Percentiles rank a stretch among this genome's conserved stretches.
Evolutionary conservation across 1,284 basidiomycete species (phyloP).

Genomic region (Trichosporon coremiiforme): DNA sequence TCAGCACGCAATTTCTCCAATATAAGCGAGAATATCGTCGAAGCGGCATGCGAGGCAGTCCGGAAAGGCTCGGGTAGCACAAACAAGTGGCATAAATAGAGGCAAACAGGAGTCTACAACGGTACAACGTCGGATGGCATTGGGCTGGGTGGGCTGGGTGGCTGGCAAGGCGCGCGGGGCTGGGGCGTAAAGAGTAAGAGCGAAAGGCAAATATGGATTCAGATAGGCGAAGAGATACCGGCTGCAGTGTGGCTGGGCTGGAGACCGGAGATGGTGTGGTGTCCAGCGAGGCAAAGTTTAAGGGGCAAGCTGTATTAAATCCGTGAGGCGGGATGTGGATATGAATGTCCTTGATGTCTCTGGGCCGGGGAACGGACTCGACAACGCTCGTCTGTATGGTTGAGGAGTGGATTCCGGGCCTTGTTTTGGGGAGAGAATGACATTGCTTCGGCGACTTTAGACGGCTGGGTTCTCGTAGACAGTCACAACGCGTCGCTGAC

Average conservation of each 20-base stretch:
- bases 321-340: not conserved
- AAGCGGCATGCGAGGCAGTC: too few species aligned
- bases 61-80: not conserved
- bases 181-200: not conserved
- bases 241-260: not conserved
- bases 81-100: slow-evolving; percentile 10
- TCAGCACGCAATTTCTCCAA: not conserved
- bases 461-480: not conserved
- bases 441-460: not conserved
- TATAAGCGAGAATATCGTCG: not conserved
- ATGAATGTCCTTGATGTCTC: not conserved
- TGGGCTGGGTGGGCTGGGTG: too few species aligned
- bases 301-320: not conserved
- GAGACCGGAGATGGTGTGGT: too few species aligned
- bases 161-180: not conserved
- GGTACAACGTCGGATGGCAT: slow-evolving; percentile 12
- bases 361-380: not conserved
- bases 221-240: not conserved
- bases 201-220: slow-evolving; percentile 1
- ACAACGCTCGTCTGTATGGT: not conserved
- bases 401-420: not conserved
- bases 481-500: slow-evolving; percentile 1
- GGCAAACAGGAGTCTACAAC: slow-evolving; percentile 13
- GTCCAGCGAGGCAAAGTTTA: not conserved
- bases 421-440: not conserved